These are phyloP conservation scores for Kluyveromyces sp. DNA, from an alignment of 1,139 yeast species.

Conservation along the genomic window DNA sequence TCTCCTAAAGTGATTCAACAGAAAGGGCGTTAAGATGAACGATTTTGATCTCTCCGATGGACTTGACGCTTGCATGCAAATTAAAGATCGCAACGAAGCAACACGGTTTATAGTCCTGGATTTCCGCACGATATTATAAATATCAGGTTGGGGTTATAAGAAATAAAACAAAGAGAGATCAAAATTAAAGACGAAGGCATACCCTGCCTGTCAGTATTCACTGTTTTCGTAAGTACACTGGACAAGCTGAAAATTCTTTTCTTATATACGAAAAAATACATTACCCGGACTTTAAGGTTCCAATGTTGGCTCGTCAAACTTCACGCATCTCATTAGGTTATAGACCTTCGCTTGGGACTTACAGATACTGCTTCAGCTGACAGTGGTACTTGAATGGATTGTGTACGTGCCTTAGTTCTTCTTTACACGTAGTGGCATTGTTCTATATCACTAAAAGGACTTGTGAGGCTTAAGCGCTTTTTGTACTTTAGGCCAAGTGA, in stretches of 20 bases:
- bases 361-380: no score
- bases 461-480: no score
- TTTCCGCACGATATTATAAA: slow-evolving; percentile 47
- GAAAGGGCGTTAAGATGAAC: slow-evolving; percentile 60
- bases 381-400: no score
- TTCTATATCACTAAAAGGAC: no score
- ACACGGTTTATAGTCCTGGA: slow-evolving; percentile 64
- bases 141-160: slow-evolving; percentile 15
- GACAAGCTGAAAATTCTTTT: slow-evolving; percentile 10
- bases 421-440: no score
- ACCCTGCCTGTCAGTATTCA: no score
- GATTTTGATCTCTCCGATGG: slow-evolving; percentile 52
- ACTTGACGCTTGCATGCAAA: slow-evolving; percentile 48
- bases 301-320: no score
- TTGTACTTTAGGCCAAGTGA: no score
- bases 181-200: not conserved
- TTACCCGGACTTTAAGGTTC: slow-evolving; percentile 4
- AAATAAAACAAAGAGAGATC: slow-evolving; percentile 11
- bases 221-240: no score
- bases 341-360: no score
- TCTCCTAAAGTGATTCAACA: slow-evolving; percentile 27
- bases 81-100: slow-evolving; percentile 37
- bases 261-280: not conserved
- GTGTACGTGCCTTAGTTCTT: no score
- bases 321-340: no score